Percentiles rank a stretch among this genome's conserved stretches.
These are phyloP conservation scores for Rhododendron griersonianum DNA, from an alignment of 148 eudicot genomes.

Conservation along the genomic window DNA sequence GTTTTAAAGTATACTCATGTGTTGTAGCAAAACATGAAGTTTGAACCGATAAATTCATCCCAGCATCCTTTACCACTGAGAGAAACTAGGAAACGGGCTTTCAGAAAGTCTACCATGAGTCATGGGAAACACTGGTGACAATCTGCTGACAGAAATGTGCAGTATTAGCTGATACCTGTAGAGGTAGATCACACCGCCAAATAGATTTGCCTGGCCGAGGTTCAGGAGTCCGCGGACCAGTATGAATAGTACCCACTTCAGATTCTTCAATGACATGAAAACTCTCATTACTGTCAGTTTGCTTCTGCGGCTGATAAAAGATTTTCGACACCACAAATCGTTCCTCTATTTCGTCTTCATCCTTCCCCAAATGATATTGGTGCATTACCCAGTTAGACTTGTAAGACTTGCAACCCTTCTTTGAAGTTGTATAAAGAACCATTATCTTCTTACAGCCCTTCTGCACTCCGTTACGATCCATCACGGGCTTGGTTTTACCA, in stretches of 20 bases:
- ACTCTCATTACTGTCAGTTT: slow-evolving; percentile 22
- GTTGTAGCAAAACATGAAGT: neutral
- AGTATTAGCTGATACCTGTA: slow-evolving; percentile 28
- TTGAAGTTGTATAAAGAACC: slow-evolving; percentile 59
- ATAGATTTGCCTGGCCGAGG: slow-evolving; percentile 36
- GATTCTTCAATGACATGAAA: slow-evolving; percentile 20
- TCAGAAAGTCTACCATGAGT: neutral
- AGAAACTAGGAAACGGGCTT: neutral
- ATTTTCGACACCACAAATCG: slow-evolving; percentile 70
- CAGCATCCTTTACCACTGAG: neutral
- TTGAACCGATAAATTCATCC: neutral
- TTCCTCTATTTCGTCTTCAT: slow-evolving; percentile 63
- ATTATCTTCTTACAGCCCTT: slow-evolving; percentile 76
- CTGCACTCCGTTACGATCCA: slow-evolving; percentile 48
- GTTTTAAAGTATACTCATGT: neutral
- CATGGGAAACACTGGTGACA: neutral
- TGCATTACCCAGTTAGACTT: slow-evolving; percentile 87
- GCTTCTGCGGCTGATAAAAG: slow-evolving; percentile 46
- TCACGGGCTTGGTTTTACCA: slow-evolving; percentile 63
- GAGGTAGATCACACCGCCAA: slow-evolving; percentile 25
- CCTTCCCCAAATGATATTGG: slow-evolving; percentile 71
- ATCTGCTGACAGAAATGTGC: neutral
- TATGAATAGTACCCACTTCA: slow-evolving; percentile 14
- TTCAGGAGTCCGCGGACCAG: slow-evolving; percentile 58
- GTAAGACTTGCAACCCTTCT: slow-evolving; percentile 44